A percentile compares a stretch with the other conserved stretches of the same genome.
These are phyloP conservation scores for Lentinus brumalis DNA, from an alignment of 768 basidiomycete species.

Conservation along the genomic window DNA sequence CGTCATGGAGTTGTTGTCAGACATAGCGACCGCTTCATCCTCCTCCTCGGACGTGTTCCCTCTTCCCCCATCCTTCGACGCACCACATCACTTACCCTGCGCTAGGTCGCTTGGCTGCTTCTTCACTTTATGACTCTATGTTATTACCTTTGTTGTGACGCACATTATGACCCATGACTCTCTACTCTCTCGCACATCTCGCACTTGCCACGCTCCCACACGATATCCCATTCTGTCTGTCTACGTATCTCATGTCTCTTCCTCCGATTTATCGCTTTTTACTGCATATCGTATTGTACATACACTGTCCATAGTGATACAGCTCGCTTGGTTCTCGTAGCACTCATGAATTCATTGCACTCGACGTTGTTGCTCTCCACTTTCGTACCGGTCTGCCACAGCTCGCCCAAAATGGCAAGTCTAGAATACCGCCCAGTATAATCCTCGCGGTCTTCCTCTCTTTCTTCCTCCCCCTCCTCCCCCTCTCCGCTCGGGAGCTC, in stretches of 20 bases:
- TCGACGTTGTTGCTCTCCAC: slow-evolving; percentile 10
- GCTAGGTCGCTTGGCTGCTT: slow-evolving; percentile 10
- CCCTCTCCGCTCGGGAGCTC: slow-evolving; percentile 3
- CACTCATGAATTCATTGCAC: slow-evolving; percentile 14
- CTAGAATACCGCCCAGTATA: slow-evolving; percentile 9
- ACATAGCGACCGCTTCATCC: slow-evolving; percentile 29
- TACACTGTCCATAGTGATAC: slow-evolving; percentile 25
- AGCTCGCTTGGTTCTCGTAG: slow-evolving; percentile 17
- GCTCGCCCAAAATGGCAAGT: slow-evolving; percentile 10
- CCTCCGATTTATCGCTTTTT: slow-evolving; percentile 22
- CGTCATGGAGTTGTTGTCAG: slow-evolving; percentile 71
- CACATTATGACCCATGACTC: slow-evolving; percentile 20
- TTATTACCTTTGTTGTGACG: slow-evolving; percentile 15
- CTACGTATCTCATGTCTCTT: slow-evolving; percentile 14
- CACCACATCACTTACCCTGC: background rate
- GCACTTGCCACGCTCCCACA: slow-evolving; percentile 5
- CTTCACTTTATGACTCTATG: slow-evolving; percentile 14
- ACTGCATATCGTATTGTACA: slow-evolving; percentile 28
- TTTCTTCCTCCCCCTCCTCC: slow-evolving; percentile 9
- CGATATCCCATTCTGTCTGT: slow-evolving; percentile 14
- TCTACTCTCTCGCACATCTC: slow-evolving; percentile 16
- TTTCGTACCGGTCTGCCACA: background rate
- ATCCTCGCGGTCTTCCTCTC: background rate
- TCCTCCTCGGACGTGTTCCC: background rate
- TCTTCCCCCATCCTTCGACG: background rate